These are phyloP conservation scores for Coniochaeta ligniaria DNA, from an alignment of 2,329 filamentous ascomycete species.

Conservation along the genomic window DNA sequence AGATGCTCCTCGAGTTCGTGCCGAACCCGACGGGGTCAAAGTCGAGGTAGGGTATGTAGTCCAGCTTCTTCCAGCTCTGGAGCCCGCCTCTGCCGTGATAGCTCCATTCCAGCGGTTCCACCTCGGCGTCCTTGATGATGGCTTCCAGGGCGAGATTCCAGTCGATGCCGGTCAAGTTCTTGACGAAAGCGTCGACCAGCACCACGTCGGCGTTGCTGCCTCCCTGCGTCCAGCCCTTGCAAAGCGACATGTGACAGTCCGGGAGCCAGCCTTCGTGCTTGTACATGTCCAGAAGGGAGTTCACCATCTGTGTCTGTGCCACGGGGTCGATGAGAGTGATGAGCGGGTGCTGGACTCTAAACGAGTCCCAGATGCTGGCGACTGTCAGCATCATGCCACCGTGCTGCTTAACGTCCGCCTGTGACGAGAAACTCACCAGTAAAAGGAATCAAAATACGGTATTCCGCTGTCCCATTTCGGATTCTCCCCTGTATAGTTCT, in stretches of 20 bases:
- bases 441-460: conserved; percentile 55
- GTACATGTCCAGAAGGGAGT: conserved; percentile 59
- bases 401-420: background rate
- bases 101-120: conserved; percentile 54
- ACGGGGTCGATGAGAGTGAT: conserved; percentile 56
- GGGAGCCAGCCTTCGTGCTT: conserved; percentile 57
- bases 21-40: conserved; percentile 52
- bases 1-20: conserved; percentile 58
- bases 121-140: conserved; percentile 56
- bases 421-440: conserved; percentile 16
- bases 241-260: conserved; percentile 61
- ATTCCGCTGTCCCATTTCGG: conserved; percentile 53
- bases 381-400: conserved; percentile 30
- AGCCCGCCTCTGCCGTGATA: conserved; percentile 60
- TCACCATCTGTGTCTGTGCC: conserved; percentile 53
- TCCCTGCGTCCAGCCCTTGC: conserved; percentile 60
- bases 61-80: conserved; percentile 54
- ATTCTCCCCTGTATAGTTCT: conserved; percentile 61
- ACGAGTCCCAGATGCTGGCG: conserved; percentile 52
- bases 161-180: conserved; percentile 51
- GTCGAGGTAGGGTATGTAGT: conserved; percentile 59
- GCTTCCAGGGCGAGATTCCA: conserved; percentile 59
- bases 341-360: conserved; percentile 54
- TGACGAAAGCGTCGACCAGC: conserved; percentile 54
- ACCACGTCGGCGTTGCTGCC: conserved; percentile 62